phyloP scores from a whole-genome alignment of 2,329 filamentous ascomycete genomes.

The Xylariaceae sp. region DNA sequence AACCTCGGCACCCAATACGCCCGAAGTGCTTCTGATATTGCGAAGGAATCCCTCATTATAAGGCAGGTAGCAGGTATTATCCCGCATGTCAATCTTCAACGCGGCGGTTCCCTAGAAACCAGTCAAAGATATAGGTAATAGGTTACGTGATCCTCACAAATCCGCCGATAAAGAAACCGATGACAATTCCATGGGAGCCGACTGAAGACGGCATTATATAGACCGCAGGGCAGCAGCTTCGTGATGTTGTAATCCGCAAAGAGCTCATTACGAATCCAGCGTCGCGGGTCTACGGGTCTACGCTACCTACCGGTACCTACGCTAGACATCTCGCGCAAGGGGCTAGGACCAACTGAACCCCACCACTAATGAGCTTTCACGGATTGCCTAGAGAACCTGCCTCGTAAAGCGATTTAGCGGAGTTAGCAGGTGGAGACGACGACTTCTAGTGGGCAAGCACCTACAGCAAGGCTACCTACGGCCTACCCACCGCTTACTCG shows the following conservation, averaged over 20 bases:
- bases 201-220: not conserved
- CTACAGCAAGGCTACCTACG: too few relatives aligned
- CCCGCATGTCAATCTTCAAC: not conserved
- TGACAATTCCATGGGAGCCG: not conserved
- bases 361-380: not conserved
- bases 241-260: not conserved
- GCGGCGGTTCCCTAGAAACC: not conserved
- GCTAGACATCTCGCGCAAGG: not conserved
- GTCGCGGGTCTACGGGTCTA: not conserved
- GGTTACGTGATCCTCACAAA: not conserved
- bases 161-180: not conserved
- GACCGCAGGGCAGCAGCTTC: not conserved
- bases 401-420: not conserved
- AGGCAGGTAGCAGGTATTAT: not conserved
- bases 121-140: not conserved
- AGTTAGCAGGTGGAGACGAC: not conserved
- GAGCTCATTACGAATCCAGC: conserved; percentile 2
- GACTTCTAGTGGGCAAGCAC: not conserved
- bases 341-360: not conserved
- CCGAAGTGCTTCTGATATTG: not conserved
- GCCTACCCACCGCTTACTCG: too few relatives aligned
- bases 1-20: not conserved
- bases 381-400: not conserved
- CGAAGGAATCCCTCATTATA: not conserved
- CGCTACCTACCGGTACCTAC: not conserved